Conservation (phyloP, 2,329 filamentous ascomycete species). For the Zelopaecilomyces penicillatus region DNA sequence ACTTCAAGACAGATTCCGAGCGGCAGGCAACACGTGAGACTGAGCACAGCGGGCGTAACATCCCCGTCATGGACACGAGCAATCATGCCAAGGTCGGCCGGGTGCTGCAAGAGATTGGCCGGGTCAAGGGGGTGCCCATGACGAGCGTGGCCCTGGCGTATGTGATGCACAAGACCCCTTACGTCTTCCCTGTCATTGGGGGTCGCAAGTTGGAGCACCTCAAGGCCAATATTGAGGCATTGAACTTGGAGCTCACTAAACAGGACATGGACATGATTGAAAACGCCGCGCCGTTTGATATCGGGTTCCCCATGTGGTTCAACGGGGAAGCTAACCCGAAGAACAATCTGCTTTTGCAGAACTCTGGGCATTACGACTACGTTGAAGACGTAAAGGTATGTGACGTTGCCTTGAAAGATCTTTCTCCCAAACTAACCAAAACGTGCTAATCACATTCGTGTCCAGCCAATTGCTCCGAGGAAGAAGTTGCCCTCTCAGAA, state of each 20-base stretch:
- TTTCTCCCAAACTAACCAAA: no score
- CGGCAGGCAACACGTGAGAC: slow-evolving; percentile 1
- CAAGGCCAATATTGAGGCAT: slow-evolving; percentile 50
- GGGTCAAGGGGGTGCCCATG: slow-evolving; percentile 4
- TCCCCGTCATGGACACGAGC: slow-evolving; percentile 4
- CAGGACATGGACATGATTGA: slow-evolving; percentile 51
- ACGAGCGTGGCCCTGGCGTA: slow-evolving; percentile 45
- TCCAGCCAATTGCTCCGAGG: no score
- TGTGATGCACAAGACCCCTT: slow-evolving; percentile 49
- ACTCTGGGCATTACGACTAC: no score
- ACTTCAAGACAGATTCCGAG: slow-evolving; percentile 6
- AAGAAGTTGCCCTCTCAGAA: no score
- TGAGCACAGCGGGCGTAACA: slow-evolving; percentile 1
- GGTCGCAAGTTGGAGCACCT: slow-evolving; percentile 53
- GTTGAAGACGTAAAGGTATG: no score
- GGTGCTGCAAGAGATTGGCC: slow-evolving; percentile 8
- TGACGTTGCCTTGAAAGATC: no score
- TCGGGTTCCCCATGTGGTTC: slow-evolving; percentile 35
- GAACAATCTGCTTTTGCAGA: no score
- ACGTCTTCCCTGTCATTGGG: slow-evolving; percentile 54
- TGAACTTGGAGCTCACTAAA: slow-evolving; percentile 42
- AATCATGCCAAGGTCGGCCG: slow-evolving; percentile 14
- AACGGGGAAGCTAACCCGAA: no score
- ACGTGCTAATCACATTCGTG: no score
- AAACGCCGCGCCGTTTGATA: slow-evolving; percentile 40